Conservation (phyloP, 2,329 filamentous ascomycete species). For the Fusarium concolor region DNA sequence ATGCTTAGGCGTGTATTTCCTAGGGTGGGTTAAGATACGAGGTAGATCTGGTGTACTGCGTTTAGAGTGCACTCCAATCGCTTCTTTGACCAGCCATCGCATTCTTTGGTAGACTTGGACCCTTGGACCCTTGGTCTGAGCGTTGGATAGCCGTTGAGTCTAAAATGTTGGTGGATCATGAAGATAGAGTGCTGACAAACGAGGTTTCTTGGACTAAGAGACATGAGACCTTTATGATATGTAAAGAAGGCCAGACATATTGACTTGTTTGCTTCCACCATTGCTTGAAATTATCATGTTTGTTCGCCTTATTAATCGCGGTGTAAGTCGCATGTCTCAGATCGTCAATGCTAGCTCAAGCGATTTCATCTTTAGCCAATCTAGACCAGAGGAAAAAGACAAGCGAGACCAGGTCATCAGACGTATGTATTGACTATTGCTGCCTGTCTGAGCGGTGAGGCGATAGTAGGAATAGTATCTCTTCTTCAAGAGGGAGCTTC, state of each 20-base stretch:
- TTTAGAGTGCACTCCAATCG: slow-evolving; percentile 2
- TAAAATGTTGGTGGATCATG: not conserved
- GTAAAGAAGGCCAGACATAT: too few species aligned
- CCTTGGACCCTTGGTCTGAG: slow-evolving; percentile 19
- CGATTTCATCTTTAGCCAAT: not conserved
- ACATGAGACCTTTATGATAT: too few species aligned
- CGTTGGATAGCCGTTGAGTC: slow-evolving; percentile 6
- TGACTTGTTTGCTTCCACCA: not conserved
- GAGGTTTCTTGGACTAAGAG: not conserved
- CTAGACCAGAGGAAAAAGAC: not conserved
- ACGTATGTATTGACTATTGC: not conserved
- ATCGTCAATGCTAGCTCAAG: not conserved
- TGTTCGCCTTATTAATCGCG: not conserved
- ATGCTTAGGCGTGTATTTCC: slow-evolving; percentile 18
- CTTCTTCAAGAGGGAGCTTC: not conserved
- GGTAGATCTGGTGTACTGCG: not conserved
- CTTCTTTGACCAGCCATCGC: slow-evolving; percentile 5
- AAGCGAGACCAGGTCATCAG: not conserved
- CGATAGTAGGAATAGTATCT: not conserved
- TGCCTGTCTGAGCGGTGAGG: slow-evolving; percentile 11
- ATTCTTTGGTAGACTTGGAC: not conserved
- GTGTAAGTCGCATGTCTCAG: slow-evolving; percentile 21
- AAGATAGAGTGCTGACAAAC: not conserved
- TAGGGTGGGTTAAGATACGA: not conserved
- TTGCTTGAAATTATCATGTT: not conserved